Base-by-base conservation (phyloP, 805 yeast genomes). In the Myxozyma nipponensis region DNA sequence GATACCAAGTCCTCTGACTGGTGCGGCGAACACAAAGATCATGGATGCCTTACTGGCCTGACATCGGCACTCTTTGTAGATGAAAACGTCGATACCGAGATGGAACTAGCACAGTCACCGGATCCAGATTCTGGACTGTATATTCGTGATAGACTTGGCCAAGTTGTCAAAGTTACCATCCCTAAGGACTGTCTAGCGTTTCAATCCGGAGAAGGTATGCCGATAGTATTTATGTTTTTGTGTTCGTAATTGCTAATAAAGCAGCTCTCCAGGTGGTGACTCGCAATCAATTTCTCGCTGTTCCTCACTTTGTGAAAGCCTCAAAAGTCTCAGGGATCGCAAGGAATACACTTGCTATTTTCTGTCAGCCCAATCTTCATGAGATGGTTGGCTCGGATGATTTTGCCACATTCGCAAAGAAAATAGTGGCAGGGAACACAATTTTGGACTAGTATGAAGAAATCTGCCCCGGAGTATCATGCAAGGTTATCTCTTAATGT, bases 11-110 rank as follows among this genome's bases (percentile, higher is more conserved):
- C 64, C 13, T 71, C 65, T 47, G 72, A 71, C 38, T 80, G 84
- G 84, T 80, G 84, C 62, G 83, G 83, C 0, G 81, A 78, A 57
- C 84, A 80, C 60, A 56, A 72, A 38, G 84, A 80, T 61, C 84
- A 79, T 56, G 76, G 81, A 3, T 78, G 83, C 59, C 64, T 80
- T 21, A 80, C 84, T 0, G 84, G 80, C 0, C 66, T 80, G 18
- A 78, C 83, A 1, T 73, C 81, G 21, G 82, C 83, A 10, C 62
- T 77, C 58, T 78, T 71, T 52, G 53, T 77, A 15, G 73, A 75
- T 48, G 78, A 76, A 48, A 55, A 65, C 37, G 10, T 22, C 18
- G 10, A 38, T 22, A 23, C 56, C 32, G 35, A 51, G 32, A 46
- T 52, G 47, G 64, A 55, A 6, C 56, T 74, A 4, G 66, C 59